phyloP scores from a whole-genome alignment of 371 early-diverging fungal species.

The Mortierella sp. region DNA sequence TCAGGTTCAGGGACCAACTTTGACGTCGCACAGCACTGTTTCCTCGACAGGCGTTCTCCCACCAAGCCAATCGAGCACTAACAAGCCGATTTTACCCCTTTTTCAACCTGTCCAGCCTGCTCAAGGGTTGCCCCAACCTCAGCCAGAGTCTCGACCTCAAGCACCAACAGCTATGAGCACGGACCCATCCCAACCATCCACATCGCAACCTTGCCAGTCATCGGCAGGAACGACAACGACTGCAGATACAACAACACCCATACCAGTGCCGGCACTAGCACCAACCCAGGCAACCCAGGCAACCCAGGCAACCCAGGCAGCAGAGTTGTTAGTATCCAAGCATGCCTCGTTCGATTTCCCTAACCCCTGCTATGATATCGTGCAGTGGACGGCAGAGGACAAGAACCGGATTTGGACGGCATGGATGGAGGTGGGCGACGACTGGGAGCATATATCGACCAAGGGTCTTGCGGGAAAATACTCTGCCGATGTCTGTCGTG shows the following conservation, averaged over 20 bases:
- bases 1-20: background rate
- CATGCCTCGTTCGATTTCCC: background rate
- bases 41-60: background rate
- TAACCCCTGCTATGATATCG: background rate
- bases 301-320: background rate
- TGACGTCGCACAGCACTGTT: background rate
- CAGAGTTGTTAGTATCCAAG: background rate
- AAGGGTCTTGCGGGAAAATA: slow-evolving; percentile 17
- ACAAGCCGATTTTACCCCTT: background rate
- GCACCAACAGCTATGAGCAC: background rate
- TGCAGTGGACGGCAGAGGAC: slow-evolving; percentile 16
- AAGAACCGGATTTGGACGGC: background rate
- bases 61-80: background rate
- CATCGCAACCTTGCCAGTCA: background rate
- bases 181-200: background rate
- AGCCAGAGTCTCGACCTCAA: background rate
- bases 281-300: background rate
- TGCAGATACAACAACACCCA: background rate
- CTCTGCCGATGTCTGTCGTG: slow-evolving; percentile 22
- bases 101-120: background rate
- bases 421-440: slow-evolving; percentile 20
- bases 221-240: no score
- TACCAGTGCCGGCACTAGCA: background rate
- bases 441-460: slow-evolving; percentile 30
- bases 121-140: background rate